Evolutionary conservation across 352 stramenopile genomes (phyloP), one percentile per base, ranked within the genome.

Genomic region (Thraustotheca clavata): DNA sequence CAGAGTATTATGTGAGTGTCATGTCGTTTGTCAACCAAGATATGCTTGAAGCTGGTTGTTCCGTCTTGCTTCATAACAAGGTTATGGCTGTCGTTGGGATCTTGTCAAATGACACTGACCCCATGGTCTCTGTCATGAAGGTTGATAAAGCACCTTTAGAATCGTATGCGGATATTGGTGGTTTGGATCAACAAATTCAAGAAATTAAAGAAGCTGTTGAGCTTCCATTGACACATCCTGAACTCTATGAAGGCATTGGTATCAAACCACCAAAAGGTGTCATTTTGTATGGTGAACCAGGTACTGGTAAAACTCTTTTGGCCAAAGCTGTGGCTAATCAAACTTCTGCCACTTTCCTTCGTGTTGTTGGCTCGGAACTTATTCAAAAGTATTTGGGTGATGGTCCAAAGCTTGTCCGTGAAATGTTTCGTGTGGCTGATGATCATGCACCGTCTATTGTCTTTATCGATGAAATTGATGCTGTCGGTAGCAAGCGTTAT

Each of bases 391-490:
- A 98, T 76, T 68, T 99, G n/a, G 96, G 96, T 60, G 97, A 99
- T 73, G 97, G 98, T 35, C 96, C 98, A 16, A 99, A 99, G 79
- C 86, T 99, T 26, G 97, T 99, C 36, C 91, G 98, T 34, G 97
- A 99, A 74, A 93, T 99, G 62, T 99, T 99, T 78, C 86, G 97
- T 16, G 96, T 99, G 55, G 97, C 97, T 4, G 94, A 99, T 70
- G 97, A 99, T 74, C 76, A 98, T 50, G 96, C 93, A 61, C 97
- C 97, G 18, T 98, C 97, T 18, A 99, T 99, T 77, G 96, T 99
- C 34, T 99, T 99, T 76, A 99, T 99, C 73, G 97, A 99, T 79
- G 97, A 99, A 77, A 99, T 99, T 75, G 97, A 99, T 76, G 97
- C 97, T 0, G 95, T 99, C 16, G 97, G 97, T 61, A 98, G 85